phyloP scores from a whole-genome alignment of 768 basidiomycete genomes.

The Suillus clintonianus region DNA sequence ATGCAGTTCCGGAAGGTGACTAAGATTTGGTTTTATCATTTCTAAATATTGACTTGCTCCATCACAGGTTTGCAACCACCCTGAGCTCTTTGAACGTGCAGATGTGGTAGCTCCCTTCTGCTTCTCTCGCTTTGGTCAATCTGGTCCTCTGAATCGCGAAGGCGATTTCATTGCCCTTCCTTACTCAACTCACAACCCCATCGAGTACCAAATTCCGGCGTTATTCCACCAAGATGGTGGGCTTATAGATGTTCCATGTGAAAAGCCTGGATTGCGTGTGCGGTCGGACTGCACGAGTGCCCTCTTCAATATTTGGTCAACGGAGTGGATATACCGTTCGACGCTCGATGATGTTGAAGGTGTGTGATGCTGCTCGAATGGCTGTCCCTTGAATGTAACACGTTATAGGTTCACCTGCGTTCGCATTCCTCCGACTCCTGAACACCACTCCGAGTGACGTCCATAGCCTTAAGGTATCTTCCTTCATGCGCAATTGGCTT shows the following conservation, averaged over 20 bases:
- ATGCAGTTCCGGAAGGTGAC: constrained; percentile 98
- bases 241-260: constrained; percentile 62
- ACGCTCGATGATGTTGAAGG: constrained; percentile 57
- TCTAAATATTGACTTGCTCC: background rate
- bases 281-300: constrained; percentile 60
- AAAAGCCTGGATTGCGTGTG: constrained; percentile 46
- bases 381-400: constrained; percentile 6
- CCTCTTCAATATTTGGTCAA: constrained; percentile 89
- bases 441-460: constrained; percentile 64
- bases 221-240: constrained; percentile 80
- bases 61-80: constrained; percentile 91
- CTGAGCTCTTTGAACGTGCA: constrained; percentile 95
- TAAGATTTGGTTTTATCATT: constrained; percentile 1
- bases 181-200: constrained; percentile 88
- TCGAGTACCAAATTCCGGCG: constrained; percentile 74
- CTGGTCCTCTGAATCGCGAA: constrained; percentile 83
- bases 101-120: constrained; percentile 94
- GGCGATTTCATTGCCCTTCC: constrained; percentile 81
- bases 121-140: constrained; percentile 79
- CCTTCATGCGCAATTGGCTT: constrained; percentile 60
- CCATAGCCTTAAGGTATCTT: constrained; percentile 58
- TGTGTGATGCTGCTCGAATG: constrained; percentile 33
- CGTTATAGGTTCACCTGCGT: constrained; percentile 51
- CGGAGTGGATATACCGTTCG: constrained; percentile 77
- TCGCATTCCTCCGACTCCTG: constrained; percentile 78